Evolutionary conservation across 768 basidiomycete genomes (phyloP), one percentile per base, ranked within the genome.

Genomic region (Leccinum imitatum): DNA sequence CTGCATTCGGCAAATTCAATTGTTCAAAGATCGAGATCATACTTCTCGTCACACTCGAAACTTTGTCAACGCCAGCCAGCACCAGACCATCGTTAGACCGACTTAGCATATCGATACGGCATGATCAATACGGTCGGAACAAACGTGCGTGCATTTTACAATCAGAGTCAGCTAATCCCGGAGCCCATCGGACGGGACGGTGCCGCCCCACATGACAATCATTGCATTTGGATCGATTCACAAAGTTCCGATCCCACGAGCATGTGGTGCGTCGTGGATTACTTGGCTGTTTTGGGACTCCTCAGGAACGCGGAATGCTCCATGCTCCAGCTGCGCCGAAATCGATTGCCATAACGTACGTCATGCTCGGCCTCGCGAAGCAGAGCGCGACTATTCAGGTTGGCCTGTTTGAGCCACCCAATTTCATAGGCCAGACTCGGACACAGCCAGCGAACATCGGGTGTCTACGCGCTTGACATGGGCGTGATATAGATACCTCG

Each of bases 181-280:
- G 50, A 25, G 6, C 21, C 3, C 46, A 73, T 76, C 17, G 82
- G 80, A 68, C 77, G 74, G 8, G 75, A 72, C 17, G n/a, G n/a
- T 50, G 23, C 25, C 23, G 48, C 25, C 25, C 21, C 50, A 51
- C n/a, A n/a, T 30, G 50, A 27, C 10, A 19, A 76, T 63, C 17
- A 67, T 71, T 78, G 62, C 76, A 78, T 33, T 17, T n/a, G 47
- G 54, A 55, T 30, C 51, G 31, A 57, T 23, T 17, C 57, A 52
- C 46, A 63, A 59, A 50, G 35, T 50, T 30, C n/a, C 23, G 39
- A 23, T 37, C 53, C 35, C 41, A 44, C 41, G n/a, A n/a, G 41
- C 56, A 31, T 64, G 27, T 58, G 14, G 48, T 25, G 3, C 21
- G 15, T 31, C 21, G 41, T 14, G 39, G 6, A 19, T 13, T 37